Evolutionary conservation across 495 filamentous ascomycete species (phyloP), one percentile per base, ranked within the genome.

Genomic region (Lophium mytilinum): DNA sequence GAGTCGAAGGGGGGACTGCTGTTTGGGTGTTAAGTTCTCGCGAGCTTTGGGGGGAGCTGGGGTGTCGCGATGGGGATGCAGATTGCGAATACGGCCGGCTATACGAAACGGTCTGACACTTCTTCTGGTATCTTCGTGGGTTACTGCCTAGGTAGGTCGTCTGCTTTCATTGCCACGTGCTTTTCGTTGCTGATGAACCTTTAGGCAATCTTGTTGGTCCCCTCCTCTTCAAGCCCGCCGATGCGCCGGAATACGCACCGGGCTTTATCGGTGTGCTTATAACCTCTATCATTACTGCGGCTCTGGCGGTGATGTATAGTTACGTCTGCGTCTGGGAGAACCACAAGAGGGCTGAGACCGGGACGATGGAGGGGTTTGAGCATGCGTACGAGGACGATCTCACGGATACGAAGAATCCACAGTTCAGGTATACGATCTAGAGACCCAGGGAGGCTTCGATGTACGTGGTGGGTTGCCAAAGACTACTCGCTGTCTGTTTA

Each of bases 21-120:
- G n/a, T n/a, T n/a, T n/a, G n/a, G n/a, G n/a, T n/a, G n/a, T n/a
- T n/a, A n/a, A n/a, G n/a, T n/a, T n/a, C n/a, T n/a, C n/a, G n/a
- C n/a, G n/a, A n/a, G n/a, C n/a, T n/a, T n/a, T n/a, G n/a, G n/a
- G n/a, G n/a, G n/a, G n/a, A n/a, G n/a, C n/a, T n/a, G n/a, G n/a
- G n/a, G n/a, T n/a, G n/a, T n/a, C n/a, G n/a, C n/a, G n/a, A n/a
- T n/a, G n/a, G n/a, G n/a, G n/a, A 59, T 77, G 12, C 66, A 71
- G 40, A 68, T 75, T 40, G 75, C 73, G 9, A 77, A 78, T 60
- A 75, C 68, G 49, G 74, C 75, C 1, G 75, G 75, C 1, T 73
- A 76, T 51, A 76, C 72, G 0, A 75, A 75, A 57, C 66, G 72
- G 10, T 68, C 69, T 0, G 60, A 75, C 33, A 66, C 68, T 8